These are phyloP conservation scores for Colletotrichum sp. DNA, from an alignment of 2,329 filamentous ascomycete genomes.

Conservation along the genomic window DNA sequence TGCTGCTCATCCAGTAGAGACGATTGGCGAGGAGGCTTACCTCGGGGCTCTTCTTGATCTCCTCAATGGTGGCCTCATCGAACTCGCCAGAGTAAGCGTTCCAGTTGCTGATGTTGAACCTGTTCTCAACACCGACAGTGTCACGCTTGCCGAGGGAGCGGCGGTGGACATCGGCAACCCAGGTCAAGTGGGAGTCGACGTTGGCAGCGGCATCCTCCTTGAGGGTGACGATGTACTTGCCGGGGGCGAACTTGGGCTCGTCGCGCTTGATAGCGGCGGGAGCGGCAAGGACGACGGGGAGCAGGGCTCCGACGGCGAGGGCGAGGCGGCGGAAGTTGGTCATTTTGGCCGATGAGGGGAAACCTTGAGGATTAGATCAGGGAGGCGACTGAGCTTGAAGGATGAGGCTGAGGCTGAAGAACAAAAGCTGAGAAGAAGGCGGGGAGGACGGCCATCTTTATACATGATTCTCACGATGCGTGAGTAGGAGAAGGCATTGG, in stretches of 20 bases:
- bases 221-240: conserved; percentile 53
- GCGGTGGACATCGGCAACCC: conserved; percentile 34
- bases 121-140: conserved; percentile 16
- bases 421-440: neutral
- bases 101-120: conserved; percentile 33
- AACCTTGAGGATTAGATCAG: neutral
- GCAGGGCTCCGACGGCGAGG: conserved; percentile 34
- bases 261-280: conserved; percentile 32
- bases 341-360: conserved; percentile 24
- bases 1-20: neutral
- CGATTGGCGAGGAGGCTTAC: conserved; percentile 38
- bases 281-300: conserved; percentile 29
- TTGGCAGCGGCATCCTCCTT: conserved; percentile 36
- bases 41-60: conserved; percentile 42
- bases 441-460: neutral
- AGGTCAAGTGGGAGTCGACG: conserved; percentile 31
- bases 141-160: conserved; percentile 35
- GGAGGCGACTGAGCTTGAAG: neutral
- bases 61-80: conserved; percentile 42
- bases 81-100: conserved; percentile 50
- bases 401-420: conserved; percentile 1
- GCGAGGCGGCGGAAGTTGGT: conserved; percentile 33
- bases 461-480: neutral
- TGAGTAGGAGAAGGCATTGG: neutral
- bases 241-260: conserved; percentile 35